These are phyloP conservation scores for Rhododendron kiyosumense DNA, from an alignment of 148 eudicot genomes.

Conservation along the genomic window DNA sequence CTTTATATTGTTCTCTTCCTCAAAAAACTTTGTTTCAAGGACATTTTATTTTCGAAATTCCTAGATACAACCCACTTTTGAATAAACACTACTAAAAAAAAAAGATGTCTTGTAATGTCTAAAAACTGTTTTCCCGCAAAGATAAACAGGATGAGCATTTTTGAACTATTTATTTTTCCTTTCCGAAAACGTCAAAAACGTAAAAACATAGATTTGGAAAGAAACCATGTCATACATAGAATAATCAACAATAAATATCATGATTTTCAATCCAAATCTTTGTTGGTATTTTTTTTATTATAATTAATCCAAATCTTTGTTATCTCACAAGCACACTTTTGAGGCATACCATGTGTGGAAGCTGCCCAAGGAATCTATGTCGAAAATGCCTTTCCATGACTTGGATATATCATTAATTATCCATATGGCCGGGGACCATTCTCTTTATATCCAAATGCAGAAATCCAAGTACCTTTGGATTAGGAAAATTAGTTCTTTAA, in stretches of 20 bases:
- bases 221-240: background rate
- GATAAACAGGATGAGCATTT: no score
- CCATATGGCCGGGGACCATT: background rate
- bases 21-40: background rate
- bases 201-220: background rate
- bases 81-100: background rate
- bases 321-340: background rate
- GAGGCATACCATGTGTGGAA: background rate
- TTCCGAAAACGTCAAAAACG: background rate
- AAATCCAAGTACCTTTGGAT: background rate
- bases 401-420: background rate
- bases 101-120: background rate
- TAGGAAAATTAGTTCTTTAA: background rate
- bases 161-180: background rate
- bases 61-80: no score
- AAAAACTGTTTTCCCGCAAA: background rate
- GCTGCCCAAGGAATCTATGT: background rate
- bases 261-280: background rate
- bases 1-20: background rate
- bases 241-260: background rate
- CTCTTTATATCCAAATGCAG: background rate
- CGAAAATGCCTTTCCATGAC: background rate
- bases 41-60: no score
- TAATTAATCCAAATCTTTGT: background rate
- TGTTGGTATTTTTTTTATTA: background rate